Evolutionary conservation across 192 early-diverging fungal genomes (phyloP), one percentile per base, ranked within the genome.

Genomic region (Linderina pennispora): DNA sequence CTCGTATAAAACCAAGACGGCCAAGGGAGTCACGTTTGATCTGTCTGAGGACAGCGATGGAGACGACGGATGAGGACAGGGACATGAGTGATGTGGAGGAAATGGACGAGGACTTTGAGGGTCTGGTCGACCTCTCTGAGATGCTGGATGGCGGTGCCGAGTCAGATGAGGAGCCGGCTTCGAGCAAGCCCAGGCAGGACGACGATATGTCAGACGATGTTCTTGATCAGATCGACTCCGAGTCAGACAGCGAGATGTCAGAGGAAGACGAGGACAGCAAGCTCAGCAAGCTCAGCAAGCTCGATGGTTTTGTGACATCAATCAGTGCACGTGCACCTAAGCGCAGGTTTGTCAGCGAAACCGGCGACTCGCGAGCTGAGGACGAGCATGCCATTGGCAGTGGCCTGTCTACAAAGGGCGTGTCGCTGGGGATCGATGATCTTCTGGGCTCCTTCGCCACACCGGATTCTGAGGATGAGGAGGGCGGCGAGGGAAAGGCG

Each of bases 401-500:
- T 3, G 55, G 70, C 11, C 22, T 66, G 31, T 24, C 31, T n/a
- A 53, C 58, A 2, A 63, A 66, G 34, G 76, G 75, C 32, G 80
- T 80, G 35, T 86, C 91, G 35, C 53, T 98, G 11, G 80, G 80
- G 11, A 56, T 97, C 13, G 53, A 62, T 16, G 89, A 90, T 48
- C 63, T 98, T 40, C 65, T 98, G 35, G 79, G 75, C 4, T 53
- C 77, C 8, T 43, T 93, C n/a, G 63, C 67, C 26, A 77, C 80
- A 42, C 80, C 80, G 23, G 54, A 76, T 10, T 75, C 74, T 7
- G 88, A 45, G 1, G 74, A 79, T 14, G 57, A 38, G 19, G 66
- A 56, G 3, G 46, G 50, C 28, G 72, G 75, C 45, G 73, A 82
- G 53, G 47, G 40, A 3, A 40, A 52, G 36, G 18, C 42, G 2